Evolutionary conservation across 768 basidiomycete genomes (phyloP).

Genomic region (Tremella yokohamensis): DNA sequence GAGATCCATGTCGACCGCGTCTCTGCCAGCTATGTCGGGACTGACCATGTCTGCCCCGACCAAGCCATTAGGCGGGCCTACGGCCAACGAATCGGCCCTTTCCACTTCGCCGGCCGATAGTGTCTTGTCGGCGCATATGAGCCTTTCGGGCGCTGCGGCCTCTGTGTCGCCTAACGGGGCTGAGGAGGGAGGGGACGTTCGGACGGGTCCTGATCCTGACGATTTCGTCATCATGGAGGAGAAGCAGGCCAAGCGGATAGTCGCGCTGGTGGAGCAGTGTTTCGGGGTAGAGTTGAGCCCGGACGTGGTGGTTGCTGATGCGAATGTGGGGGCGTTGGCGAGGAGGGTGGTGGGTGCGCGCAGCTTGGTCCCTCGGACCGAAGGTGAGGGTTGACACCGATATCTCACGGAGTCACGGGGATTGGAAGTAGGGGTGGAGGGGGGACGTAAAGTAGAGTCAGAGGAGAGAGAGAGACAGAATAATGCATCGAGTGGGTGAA

Average conservation of each 20-base stretch:
- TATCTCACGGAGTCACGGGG: not conserved
- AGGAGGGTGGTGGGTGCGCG: conserved; percentile 66
- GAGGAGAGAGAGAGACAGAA: no score
- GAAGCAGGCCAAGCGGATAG: conserved; percentile 84
- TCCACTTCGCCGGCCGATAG: not conserved
- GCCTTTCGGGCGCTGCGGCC: not conserved
- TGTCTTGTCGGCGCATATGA: not conserved
- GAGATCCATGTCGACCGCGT: not conserved
- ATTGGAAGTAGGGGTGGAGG: not conserved
- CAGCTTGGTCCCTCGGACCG: conserved; percentile 21
- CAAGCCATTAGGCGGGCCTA: not conserved
- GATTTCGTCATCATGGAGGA: conserved; percentile 94
- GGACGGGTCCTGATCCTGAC: conserved; percentile 62
- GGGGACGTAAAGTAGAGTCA: not conserved
- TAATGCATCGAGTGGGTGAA: no score
- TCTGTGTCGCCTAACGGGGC: not conserved
- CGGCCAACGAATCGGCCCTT: not conserved
- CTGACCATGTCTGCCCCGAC: not conserved
- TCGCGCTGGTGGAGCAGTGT: conserved; percentile 68
- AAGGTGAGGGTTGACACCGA: not conserved
- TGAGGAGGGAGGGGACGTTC: conserved; percentile 14
- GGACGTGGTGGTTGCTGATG: conserved; percentile 89
- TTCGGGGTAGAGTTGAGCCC: conserved; percentile 85
- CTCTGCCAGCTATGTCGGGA: not conserved
- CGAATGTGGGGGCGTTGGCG: conserved; percentile 80